Evolutionary conservation across 2,329 filamentous ascomycete species (phyloP), one percentile per base, ranked within the genome.

Genomic region (Biscogniauxia marginata): DNA sequence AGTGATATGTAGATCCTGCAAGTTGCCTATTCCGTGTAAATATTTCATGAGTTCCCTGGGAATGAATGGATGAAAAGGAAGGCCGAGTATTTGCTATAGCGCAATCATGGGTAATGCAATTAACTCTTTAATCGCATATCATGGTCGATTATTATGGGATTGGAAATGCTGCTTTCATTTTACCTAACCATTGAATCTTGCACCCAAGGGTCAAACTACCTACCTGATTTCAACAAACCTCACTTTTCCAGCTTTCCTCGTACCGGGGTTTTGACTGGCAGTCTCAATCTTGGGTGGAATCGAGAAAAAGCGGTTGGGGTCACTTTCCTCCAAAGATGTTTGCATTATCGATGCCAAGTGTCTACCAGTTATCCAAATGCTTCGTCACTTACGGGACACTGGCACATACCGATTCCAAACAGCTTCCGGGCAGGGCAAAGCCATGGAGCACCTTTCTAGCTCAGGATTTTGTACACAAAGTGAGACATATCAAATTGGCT

Each of bases 401-500:
- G 71, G 77, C 79, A 24, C 88, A 90, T 73, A 77, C 93, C 46
- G 85, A 96, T 70, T 80, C 85, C 5, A 80, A 83, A 55, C 88
- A 91, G 66, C 80, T 84, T 24, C 88, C 91, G 1, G 78, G 77
- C 5, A 93, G 89, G 68, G 87, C 85, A 66, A 86, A 89, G 64
- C 93, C 91, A 3, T 96, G 93, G 79, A 81, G 84, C 0, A 79
- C 84, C 0, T 81, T 96, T 60, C 72, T 83, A 21, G 75, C 78
- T 1, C 85, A 89, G 51, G 79, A 81, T 39, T 91, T 89, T 68
- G 77, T 87, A 21, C 87, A 93, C 68, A 88, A 85, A 65, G 88
- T 87, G 70, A 53, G 68, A 58, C 4, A 16, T 7, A 18, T 25
- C 3, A 21, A n/a, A 13, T 20, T 45, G 7, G 47, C 11, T 7